Conservation (phyloP, 2,329 filamentous ascomycete genomes). For the Xylaria sp. region DNA sequence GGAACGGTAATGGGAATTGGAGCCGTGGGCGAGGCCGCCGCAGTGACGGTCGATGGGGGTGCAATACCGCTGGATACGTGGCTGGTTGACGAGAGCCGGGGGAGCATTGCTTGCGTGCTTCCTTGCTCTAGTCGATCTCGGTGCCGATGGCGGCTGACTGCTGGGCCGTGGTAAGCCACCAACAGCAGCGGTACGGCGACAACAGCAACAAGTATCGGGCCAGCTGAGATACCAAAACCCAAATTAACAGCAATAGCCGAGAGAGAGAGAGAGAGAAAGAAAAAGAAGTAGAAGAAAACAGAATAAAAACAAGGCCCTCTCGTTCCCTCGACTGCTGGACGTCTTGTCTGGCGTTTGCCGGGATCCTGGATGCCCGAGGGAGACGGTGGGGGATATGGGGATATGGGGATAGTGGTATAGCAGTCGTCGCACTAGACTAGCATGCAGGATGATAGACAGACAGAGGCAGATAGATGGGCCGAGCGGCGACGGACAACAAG, state of each 20-base stretch:
- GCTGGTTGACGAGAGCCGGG: slow-evolving; percentile 38
- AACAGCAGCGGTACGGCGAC: background rate
- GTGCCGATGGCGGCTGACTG: slow-evolving; percentile 11
- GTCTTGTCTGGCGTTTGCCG: background rate
- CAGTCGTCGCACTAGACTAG: too few relatives aligned
- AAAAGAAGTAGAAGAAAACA: too few relatives aligned
- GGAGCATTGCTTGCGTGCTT: slow-evolving; percentile 39
- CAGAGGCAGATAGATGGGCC: background rate
- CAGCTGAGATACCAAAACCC: too few relatives aligned
- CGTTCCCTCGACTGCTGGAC: background rate
- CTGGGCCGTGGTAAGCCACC: slow-evolving; percentile 10
- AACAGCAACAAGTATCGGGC: too few relatives aligned
- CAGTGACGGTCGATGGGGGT: slow-evolving; percentile 33
- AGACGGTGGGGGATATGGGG: slow-evolving; percentile 6
- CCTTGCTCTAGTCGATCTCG: background rate
- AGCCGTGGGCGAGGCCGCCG: slow-evolving; percentile 32
- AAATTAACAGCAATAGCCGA: background rate
- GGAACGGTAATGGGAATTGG: slow-evolving; percentile 24
- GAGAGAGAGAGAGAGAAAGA: background rate
- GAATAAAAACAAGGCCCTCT: background rate
- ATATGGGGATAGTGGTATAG: too few relatives aligned
- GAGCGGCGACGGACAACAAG: background rate
- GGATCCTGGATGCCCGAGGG: background rate
- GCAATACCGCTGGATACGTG: slow-evolving; percentile 36
- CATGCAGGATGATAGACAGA: too few relatives aligned